Percentiles rank a stretch among this genome's conserved stretches.
These are phyloP conservation scores for Cystobasidium slooffiae DNA, from an alignment of 1,284 basidiomycete genomes.

Conservation along the genomic window DNA sequence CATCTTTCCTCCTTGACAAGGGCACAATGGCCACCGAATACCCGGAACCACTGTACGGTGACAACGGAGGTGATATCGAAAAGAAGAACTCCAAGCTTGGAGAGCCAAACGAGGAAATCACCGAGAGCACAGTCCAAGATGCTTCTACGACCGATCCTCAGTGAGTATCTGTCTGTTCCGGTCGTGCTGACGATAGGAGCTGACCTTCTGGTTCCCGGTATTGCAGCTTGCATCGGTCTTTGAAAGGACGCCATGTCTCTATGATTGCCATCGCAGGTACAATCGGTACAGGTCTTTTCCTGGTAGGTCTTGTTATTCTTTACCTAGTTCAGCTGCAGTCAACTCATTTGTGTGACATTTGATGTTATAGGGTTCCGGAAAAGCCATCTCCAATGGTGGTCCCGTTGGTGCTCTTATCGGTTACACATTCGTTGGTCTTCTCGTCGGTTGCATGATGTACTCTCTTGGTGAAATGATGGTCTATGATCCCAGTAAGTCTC, in stretches of 20 bases:
- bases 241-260: conserved; percentile 40
- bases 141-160: conserved; percentile 35
- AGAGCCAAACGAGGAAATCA: conserved; percentile 16
- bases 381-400: conserved; percentile 55
- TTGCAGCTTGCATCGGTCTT: conserved; percentile 31
- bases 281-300: conserved; percentile 44
- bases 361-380: conserved; percentile 50
- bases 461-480: conserved; percentile 59
- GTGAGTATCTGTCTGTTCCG: conserved; percentile 17
- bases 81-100: conserved; percentile 33
- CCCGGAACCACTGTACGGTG: conserved; percentile 2
- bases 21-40: conserved; percentile 28
- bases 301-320: conserved; percentile 1
- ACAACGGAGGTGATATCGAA: conserved; percentile 22
- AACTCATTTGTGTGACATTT: neutral
- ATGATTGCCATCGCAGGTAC: conserved; percentile 45
- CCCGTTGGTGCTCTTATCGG: conserved; percentile 54
- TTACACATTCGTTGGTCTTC: conserved; percentile 42
- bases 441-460: conserved; percentile 46
- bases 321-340: neutral
- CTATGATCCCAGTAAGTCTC: conserved; percentile 41
- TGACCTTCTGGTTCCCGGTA: neutral
- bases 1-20: neutral
- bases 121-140: conserved; percentile 20
- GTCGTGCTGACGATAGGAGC: neutral